Evolutionary conservation across 2,329 filamentous ascomycete genomes (phyloP), one percentile per base, ranked within the genome.

Genomic region (Reticulascus tulasneorum): DNA sequence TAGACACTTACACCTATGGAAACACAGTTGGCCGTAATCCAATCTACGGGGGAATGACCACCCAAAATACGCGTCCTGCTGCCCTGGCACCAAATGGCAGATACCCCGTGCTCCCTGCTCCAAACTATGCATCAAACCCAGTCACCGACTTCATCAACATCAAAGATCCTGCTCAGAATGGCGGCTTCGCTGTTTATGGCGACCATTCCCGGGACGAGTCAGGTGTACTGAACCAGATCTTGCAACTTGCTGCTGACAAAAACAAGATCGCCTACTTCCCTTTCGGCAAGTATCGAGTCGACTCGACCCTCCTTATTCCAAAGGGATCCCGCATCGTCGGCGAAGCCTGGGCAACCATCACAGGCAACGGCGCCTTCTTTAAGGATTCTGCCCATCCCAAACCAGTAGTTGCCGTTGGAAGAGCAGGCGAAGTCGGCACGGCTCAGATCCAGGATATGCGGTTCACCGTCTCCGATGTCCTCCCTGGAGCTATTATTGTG

Each of bases 371-470:
- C 7, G 33, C 38, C n/a, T 58, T 51, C 34, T 75, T 71, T 53
- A 57, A 61, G 23, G 54, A 70, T 42, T 60, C 63, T 12, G 58
- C 55, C 28, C 61, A 62, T 16, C 76, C 76, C 1, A 52, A 66
- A 16, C 64, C 67, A 2, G 71, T 79, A 2, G 60, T 79, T 1
- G 62, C 66, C 37, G 66, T 81, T 6, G 77, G 75, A 21, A 60
- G 61, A n/a, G 46, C 60, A 6, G 74, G 75, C 6, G 70, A 82
- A 21, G 55, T 54, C 9, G 79, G 79, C 10, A 59, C 52, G 7
- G 62, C 82, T 15, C 77, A 83, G 50, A 72, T 73, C 60, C 71
- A 69, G 2, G 78, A 83, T 45, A 67, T 79, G 50, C 64, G 83
- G 29, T 60, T 84, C 20, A 66, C 69, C 49, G 77, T 73, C 1